Percentiles rank a stretch among this genome's conserved stretches.
phyloP scores from a whole-genome alignment of 352 stramenopile species.

The Pythium periplocum region DNA sequence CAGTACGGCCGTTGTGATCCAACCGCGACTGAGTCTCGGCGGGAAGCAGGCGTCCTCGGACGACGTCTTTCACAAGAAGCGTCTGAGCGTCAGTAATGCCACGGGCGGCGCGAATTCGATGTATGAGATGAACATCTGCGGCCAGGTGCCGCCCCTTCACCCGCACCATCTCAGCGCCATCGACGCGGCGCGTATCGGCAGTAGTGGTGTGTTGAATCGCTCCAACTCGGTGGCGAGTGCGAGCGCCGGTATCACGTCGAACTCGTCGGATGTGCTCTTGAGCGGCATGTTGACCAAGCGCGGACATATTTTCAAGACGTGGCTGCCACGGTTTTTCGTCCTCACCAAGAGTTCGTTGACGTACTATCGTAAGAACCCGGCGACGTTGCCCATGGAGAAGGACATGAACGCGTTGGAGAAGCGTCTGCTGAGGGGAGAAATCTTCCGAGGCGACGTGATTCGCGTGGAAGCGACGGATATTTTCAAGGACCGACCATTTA shows the following conservation, averaged over 20 bases:
- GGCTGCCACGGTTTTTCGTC: conserved; percentile 63
- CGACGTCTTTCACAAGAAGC: conserved; percentile 12
- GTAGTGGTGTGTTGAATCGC: conserved; percentile 13
- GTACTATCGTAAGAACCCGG: conserved; percentile 73
- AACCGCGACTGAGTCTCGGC: conserved; percentile 19
- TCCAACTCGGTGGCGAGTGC: conserved; percentile 2
- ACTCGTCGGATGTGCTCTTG: conserved; percentile 45
- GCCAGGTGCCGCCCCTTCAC: conserved; percentile 15
- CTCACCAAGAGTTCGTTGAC: conserved; percentile 49
- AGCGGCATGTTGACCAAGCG: conserved; percentile 58
- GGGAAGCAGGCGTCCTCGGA: conserved; percentile 14
- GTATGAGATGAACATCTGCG: neutral
- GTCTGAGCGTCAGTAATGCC: conserved; percentile 6
- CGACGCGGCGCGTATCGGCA: conserved; percentile 5
- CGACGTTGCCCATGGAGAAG: conserved; percentile 21
- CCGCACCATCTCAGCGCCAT: conserved; percentile 18
- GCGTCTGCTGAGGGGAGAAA: conserved; percentile 60
- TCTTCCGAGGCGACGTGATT: conserved; percentile 49
- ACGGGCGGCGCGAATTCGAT: neutral
- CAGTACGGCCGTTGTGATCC: conserved; percentile 23
- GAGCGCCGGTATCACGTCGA: conserved; percentile 8
- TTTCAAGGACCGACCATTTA: conserved; percentile 59
- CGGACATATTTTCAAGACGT: conserved; percentile 73
- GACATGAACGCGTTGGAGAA: conserved; percentile 44
- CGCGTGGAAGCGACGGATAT: conserved; percentile 49